Evolutionary conservation across 2,329 filamentous ascomycete genomes (phyloP).

Genomic region (Tolypocladium tropicale): DNA sequence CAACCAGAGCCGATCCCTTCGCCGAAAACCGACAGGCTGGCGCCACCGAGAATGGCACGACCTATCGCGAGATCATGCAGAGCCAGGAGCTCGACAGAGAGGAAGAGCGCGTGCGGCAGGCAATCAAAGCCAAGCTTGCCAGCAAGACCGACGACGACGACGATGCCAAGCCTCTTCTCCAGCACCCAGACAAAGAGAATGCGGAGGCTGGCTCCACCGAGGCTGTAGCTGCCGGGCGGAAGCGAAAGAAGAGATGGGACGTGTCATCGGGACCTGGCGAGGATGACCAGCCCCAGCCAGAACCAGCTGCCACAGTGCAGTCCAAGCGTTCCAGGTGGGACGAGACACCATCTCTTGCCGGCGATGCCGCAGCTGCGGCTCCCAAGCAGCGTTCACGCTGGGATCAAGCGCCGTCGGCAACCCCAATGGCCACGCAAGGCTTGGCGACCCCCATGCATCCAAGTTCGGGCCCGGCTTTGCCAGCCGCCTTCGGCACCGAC

Average conservation of each 20-base stretch:
- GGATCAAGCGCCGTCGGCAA: conserved; percentile 81
- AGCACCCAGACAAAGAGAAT: conserved; percentile 64
- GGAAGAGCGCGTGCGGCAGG: conserved; percentile 72
- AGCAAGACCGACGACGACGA: conserved; percentile 45
- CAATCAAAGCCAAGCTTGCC: conserved; percentile 66
- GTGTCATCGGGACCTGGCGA: conserved; percentile 50
- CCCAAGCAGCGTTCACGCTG: conserved; percentile 75
- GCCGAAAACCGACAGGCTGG: conserved; percentile 63
- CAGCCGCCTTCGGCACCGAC: conserved; percentile 69
- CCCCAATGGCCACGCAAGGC: conserved; percentile 63
- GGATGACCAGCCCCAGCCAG: conserved; percentile 38
- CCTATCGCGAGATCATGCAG: conserved; percentile 86
- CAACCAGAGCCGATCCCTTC: conserved; percentile 78
- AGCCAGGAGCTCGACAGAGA: conserved; percentile 84
- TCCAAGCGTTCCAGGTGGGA: conserved; percentile 81
- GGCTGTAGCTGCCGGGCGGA: conserved; percentile 52
- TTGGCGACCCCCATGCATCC: conserved; percentile 70
- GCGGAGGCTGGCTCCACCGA: conserved; percentile 59
- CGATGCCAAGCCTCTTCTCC: conserved; percentile 67
- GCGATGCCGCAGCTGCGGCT: conserved; percentile 45
- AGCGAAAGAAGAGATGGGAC: conserved; percentile 95
- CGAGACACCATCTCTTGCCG: conserved; percentile 53
- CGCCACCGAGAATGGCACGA: conserved; percentile 60
- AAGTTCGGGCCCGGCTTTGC: conserved; percentile 43
- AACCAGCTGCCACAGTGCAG: conserved; percentile 46